Evolutionary conservation across 805 yeast species (phyloP).

Genomic region (Jamesozyma spencerorum): DNA sequence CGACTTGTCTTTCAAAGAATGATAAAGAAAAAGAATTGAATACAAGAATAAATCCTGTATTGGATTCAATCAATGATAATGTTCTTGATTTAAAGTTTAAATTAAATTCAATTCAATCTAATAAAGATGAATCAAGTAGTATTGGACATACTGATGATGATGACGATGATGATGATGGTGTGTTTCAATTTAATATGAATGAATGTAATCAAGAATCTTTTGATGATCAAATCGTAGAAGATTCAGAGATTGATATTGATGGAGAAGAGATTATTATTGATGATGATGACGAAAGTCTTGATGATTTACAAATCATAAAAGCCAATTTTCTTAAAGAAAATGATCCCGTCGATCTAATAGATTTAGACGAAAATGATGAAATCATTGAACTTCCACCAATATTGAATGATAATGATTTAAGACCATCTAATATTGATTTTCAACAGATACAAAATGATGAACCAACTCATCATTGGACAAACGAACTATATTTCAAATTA

Average conservation of each 20-base stretch:
- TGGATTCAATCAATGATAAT: slow-evolving; percentile 8
- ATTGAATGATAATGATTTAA: slow-evolving; percentile 3
- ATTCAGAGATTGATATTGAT: not conserved
- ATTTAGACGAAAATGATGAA: slow-evolving; percentile 12
- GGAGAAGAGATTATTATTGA: not conserved
- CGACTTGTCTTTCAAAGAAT: slow-evolving; percentile 37
- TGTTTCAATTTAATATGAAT: slow-evolving; percentile 6
- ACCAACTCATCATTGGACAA: slow-evolving; percentile 43
- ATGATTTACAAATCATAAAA: slow-evolving; percentile 16
- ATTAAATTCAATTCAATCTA: not conserved
- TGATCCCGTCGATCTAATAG: not conserved
- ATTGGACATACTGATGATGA: slow-evolving; percentile 4
- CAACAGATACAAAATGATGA: not conserved
- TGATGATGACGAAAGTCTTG: slow-evolving; percentile 10
- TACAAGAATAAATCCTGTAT: slow-evolving; percentile 14
- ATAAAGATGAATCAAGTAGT: slow-evolving; percentile 3
- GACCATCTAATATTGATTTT: not conserved
- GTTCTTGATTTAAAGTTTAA: not conserved
- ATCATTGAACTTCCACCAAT: slow-evolving; percentile 5
- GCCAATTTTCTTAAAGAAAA: not conserved
- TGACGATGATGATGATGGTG: slow-evolving; percentile 11
- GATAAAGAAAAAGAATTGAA: slow-evolving; percentile 24
- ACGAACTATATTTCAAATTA: slow-evolving; percentile 54
- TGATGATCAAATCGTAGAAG: not conserved
- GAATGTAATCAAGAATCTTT: not conserved